phyloP scores from a whole-genome alignment of 768 basidiomycete genomes.

The Tephrocybe sp. region DNA sequence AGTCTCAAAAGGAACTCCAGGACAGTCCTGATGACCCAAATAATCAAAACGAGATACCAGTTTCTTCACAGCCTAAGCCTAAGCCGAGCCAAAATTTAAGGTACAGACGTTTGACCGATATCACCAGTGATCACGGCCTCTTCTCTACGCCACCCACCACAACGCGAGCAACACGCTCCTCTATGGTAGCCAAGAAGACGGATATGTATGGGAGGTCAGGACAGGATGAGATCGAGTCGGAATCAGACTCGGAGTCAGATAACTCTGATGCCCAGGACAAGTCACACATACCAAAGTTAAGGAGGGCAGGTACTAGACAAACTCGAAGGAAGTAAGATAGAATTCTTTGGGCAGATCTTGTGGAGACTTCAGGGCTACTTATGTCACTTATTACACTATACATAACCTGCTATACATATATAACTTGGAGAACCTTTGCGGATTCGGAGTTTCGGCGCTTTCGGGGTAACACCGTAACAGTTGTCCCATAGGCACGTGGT shows the following conservation, averaged over 20 bases:
- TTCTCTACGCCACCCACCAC: conserved; percentile 28
- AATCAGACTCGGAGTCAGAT: conserved; percentile 44
- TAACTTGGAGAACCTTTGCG: too few species aligned
- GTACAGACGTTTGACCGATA: conserved; percentile 53
- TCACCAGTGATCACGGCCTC: conserved; percentile 40
- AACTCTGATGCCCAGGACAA: conserved; percentile 35
- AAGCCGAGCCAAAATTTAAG: conserved; percentile 14
- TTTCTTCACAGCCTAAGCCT: conserved; percentile 19
- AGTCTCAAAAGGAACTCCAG: conserved; percentile 12
- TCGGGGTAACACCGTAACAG: too few species aligned
- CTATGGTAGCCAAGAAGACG: conserved; percentile 24
- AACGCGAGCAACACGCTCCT: conserved; percentile 25
- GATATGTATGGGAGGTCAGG: conserved; percentile 37
- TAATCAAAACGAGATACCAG: conserved; percentile 38
- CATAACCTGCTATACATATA: too few species aligned
- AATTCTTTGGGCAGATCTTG: not conserved
- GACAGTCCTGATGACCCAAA: conserved; percentile 35
- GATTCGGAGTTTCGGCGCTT: too few species aligned
- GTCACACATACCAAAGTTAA: conserved; percentile 62
- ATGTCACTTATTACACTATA: too few species aligned
- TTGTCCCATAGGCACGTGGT: conserved; percentile 17
- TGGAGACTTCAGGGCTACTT: too few species aligned
- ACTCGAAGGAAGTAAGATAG: conserved; percentile 11
- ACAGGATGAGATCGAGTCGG: conserved; percentile 31
- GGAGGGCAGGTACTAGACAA: conserved; percentile 45